Evolutionary conservation across 2,329 filamentous ascomycete species (phyloP).

Genomic region (Colletotrichum sp.): DNA sequence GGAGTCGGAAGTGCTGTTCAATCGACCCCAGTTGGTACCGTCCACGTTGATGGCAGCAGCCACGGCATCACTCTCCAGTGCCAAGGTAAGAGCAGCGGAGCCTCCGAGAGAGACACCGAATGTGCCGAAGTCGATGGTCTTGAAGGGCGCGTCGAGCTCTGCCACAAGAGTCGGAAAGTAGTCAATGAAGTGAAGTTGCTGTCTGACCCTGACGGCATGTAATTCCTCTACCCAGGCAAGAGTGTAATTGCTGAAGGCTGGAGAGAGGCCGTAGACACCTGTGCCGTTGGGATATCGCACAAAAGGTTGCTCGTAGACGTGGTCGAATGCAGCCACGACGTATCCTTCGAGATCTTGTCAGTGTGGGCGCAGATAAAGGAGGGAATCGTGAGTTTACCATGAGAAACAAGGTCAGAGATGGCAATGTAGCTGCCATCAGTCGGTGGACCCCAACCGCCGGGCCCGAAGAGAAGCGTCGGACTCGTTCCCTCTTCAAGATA

Average conservation of each 20-base stretch:
- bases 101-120: conserved; percentile 29
- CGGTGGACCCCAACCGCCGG: conserved; percentile 15
- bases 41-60: conserved; percentile 28
- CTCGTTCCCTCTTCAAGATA: not conserved
- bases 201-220: conserved; percentile 23
- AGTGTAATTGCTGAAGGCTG: conserved; percentile 1
- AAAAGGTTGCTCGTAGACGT: conserved; percentile 32
- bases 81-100: conserved; percentile 22
- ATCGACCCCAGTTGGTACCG: conserved; percentile 16
- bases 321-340: conserved; percentile 29
- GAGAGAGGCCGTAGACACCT: conserved; percentile 24
- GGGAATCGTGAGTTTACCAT: not conserved
- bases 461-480: conserved; percentile 15
- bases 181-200: conserved; percentile 25
- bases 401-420: conserved; percentile 15
- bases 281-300: conserved; percentile 32
- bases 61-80: conserved; percentile 13
- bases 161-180: conserved; percentile 19
- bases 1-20: conserved; percentile 15
- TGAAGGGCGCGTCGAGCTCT: conserved; percentile 20
- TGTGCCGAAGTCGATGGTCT: conserved; percentile 20
- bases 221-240: not conserved
- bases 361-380: rapidly evolving
- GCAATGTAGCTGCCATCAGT: conserved; percentile 10
- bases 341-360: conserved; percentile 27